Conservation (phyloP, 768 basidiomycete species). For the Tremella fuciformis region DNA sequence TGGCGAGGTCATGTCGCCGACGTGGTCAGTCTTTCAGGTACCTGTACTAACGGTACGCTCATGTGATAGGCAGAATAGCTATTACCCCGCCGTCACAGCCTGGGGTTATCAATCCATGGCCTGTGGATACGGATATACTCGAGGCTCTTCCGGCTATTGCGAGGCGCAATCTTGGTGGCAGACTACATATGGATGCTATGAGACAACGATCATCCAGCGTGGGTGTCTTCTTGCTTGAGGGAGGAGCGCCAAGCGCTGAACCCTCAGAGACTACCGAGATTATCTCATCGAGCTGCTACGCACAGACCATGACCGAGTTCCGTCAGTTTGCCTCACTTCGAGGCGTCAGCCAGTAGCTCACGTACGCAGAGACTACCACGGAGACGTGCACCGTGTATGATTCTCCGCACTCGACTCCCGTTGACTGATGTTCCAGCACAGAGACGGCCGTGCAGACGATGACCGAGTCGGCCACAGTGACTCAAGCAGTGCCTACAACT, state of each 20-base stretch:
- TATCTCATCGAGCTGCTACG: constrained; percentile 17
- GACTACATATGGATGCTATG: constrained; percentile 28
- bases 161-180: constrained; percentile 24
- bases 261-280: constrained; percentile 21
- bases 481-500: constrained; percentile 10
- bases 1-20: constrained; percentile 22
- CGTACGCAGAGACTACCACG: constrained; percentile 7
- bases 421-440: neutral
- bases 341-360: neutral
- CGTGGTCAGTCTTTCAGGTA: constrained; percentile 8
- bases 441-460: constrained; percentile 4
- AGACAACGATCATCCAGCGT: constrained; percentile 37
- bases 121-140: constrained; percentile 29
- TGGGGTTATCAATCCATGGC: constrained; percentile 31
- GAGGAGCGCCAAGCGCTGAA: neutral
- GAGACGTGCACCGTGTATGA: constrained; percentile 19
- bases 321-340: neutral
- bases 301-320: constrained; percentile 12
- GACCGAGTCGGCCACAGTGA: constrained; percentile 4
- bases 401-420: neutral
- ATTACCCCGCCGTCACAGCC: constrained; percentile 20
- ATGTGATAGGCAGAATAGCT: constrained; percentile 19
- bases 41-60: too few relatives aligned
- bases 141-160: constrained; percentile 19
- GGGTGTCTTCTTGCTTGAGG: constrained; percentile 6